These are phyloP conservation scores for Effrenium voratum DNA, from an alignment of 73 alveolate species.

Conservation along the genomic window DNA sequence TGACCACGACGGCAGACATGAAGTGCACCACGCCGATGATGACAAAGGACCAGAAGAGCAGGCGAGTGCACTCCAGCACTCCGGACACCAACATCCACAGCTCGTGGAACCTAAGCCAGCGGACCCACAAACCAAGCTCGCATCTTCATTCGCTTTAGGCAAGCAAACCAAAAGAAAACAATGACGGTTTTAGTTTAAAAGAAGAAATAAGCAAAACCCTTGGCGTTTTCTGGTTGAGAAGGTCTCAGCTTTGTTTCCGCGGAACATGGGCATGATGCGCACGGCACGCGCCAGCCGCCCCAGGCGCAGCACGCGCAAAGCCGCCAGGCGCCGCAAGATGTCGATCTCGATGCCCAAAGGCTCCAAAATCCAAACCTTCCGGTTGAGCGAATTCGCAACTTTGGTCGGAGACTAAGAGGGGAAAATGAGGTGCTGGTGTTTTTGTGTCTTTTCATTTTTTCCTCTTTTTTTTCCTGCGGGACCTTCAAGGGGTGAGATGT, in stretches of 20 bases:
- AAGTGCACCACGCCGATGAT: constrained; percentile 78
- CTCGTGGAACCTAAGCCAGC: background rate
- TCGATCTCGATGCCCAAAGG: constrained; percentile 34
- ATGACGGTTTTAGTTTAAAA: background rate
- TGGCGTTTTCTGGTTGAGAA: background rate
- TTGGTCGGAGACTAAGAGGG: too few species aligned
- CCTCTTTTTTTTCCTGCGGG: too few species aligned
- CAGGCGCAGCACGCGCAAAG: constrained; percentile 84
- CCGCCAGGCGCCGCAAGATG: constrained; percentile 65
- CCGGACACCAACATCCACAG: constrained; percentile 88
- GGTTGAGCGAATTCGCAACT: too few species aligned
- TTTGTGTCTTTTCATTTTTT: too few species aligned
- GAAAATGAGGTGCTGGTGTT: too few species aligned
- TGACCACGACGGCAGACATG: constrained; percentile 84
- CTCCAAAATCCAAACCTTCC: constrained; percentile 58
- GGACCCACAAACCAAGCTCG: too few species aligned
- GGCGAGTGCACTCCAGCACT: constrained; percentile 49
- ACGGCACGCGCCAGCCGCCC: constrained; percentile 91
- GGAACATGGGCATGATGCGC: constrained; percentile 67
- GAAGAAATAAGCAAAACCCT: background rate
- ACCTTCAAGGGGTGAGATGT: too few species aligned
- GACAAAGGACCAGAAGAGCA: constrained; percentile 75
- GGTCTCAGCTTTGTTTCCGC: background rate
- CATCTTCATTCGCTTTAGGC: too few species aligned
- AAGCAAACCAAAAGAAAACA: too few species aligned